Conservation (phyloP, 2,329 filamentous ascomycete genomes). For the Monilinia laxa region DNA sequence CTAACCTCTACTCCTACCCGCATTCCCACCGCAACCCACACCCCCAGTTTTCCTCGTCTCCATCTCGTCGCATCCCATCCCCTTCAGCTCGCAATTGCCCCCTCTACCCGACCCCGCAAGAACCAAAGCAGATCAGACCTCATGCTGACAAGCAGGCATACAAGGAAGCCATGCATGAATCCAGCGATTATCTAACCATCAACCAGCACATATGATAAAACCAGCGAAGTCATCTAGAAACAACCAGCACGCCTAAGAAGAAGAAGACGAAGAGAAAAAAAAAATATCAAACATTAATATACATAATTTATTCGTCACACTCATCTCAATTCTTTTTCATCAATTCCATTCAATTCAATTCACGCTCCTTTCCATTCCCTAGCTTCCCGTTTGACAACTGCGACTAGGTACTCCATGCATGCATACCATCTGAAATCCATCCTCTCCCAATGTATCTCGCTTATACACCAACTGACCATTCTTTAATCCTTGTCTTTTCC, state of each 20-base stretch:
- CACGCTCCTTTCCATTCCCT: constrained; percentile 4
- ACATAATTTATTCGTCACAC: constrained; percentile 15
- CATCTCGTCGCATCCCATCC: no score
- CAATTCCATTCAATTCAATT: constrained; percentile 15
- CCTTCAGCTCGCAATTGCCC: no score
- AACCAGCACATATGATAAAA: neutral
- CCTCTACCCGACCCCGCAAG: no score
- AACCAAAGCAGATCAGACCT: no score
- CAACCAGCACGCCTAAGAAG: neutral
- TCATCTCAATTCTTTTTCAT: constrained; percentile 13
- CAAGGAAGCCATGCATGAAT: neutral
- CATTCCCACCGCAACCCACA: no score
- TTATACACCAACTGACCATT: neutral
- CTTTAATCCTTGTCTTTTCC: neutral
- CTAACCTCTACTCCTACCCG: no score
- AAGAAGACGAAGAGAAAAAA: neutral
- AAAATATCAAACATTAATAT: constrained; percentile 13
- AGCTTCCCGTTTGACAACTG: neutral
- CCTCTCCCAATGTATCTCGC: neutral
- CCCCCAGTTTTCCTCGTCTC: no score
- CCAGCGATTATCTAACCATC: neutral
- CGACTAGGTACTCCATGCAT: neutral
- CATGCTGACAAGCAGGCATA: neutral
- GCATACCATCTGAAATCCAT: neutral
- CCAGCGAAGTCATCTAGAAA: neutral